phyloP scores from a whole-genome alignment of 441 rosid genomes.

The California macrophylla region DNA sequence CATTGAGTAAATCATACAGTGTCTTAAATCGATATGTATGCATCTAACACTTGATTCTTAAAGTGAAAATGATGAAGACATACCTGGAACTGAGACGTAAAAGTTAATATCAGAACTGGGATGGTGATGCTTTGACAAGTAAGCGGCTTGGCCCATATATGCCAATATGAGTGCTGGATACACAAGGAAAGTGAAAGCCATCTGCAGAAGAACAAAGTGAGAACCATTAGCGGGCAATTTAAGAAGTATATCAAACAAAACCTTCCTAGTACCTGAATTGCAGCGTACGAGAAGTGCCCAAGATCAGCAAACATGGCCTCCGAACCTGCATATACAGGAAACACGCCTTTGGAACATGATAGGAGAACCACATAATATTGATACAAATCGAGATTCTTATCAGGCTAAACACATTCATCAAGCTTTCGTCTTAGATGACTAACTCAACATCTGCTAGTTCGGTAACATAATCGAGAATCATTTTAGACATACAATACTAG shows the following conservation, averaged over 20 bases:
- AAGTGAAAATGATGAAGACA: constrained; percentile 1
- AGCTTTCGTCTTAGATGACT: no score
- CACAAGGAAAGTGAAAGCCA: constrained; percentile 87
- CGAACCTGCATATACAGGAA: constrained; percentile 51
- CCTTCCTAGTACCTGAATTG: constrained; percentile 54
- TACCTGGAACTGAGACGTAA: constrained; percentile 87
- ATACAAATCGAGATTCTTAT: no score
- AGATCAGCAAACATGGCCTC: constrained; percentile 99
- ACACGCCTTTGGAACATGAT: constrained; percentile 8
- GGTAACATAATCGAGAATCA: background rate
- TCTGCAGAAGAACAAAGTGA: constrained; percentile 29
- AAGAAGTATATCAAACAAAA: background rate
- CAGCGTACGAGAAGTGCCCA: constrained; percentile 87
- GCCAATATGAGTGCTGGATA: constrained; percentile 91
- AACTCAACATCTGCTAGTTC: no score
- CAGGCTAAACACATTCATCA: no score
- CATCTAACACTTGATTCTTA: background rate
- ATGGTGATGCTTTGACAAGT: constrained; percentile 68
- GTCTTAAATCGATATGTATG: constrained; percentile 22
- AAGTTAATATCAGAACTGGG: constrained; percentile 54
- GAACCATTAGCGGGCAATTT: background rate
- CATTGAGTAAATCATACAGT: background rate
- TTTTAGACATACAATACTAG: background rate
- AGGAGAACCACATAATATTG: background rate
- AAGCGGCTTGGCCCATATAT: constrained; percentile 99